Base-by-base conservation (phyloP, 495 filamentous ascomycete species). In the Aspergillus sparsus region DNA sequence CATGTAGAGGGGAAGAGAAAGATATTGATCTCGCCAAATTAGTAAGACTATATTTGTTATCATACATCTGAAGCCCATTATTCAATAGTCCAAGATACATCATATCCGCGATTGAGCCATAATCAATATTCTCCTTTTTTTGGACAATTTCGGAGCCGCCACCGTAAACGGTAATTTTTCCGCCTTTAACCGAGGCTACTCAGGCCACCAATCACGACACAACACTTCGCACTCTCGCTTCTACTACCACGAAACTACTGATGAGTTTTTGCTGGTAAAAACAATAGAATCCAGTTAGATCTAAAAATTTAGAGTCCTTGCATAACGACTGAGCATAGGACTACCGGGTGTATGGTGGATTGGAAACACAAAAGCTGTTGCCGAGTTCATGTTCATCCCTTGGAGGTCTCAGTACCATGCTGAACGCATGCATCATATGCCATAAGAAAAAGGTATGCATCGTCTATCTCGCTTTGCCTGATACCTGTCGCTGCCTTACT, bases 371-470 rank as follows among this genome's bases (percentile, higher is more conserved):
- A 5, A 41, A 7, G 10, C 2, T 41, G 37, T 41, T 41, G n/a
- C 37, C n/a, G 37, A 4, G 37, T 11, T 4, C 37, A 10, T 10
- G 8, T n/a, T 41, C 37, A 27, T 27, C 21, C 21, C 21, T 27
- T 27, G 37, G 37, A 41, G 37, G 37, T 41, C 21, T 3, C 21
- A 1, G 21, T 41, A 41, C n/a, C 37, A 41, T 41, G 37, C 8
- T 41, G 37, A 41, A 41, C 37, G 37, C 37, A 41, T 41, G 37
- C 6, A 41, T 34, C 9, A 63, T 32, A 45, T 46, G 32, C 6
- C 37, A 37, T 56, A 56, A 42, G 27, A 27, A 44, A 15, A 56
- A 47, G 50, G 32, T 41, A 11, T 11, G 4, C n/a, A 4, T 4
- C 37, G 6, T n/a, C 6, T n/a, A 0, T 11, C 11, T 11, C 10